A percentile compares a stretch with the other conserved stretches of the same genome.
phyloP scores from a whole-genome alignment of 2,329 filamentous ascomycete genomes.

The Aspergillus proliferans region DNA sequence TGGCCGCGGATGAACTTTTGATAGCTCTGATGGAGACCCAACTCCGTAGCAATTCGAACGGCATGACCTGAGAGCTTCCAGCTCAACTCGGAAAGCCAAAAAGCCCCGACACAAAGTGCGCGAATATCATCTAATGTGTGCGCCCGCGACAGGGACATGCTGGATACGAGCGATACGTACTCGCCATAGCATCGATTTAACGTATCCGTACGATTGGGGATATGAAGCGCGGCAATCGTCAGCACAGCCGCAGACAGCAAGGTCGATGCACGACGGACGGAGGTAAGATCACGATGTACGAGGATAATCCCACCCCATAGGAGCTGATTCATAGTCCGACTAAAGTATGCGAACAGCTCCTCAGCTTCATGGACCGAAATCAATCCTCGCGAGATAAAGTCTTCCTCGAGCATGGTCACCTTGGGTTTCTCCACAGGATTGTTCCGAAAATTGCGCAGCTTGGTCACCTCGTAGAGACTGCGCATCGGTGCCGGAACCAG shows the following conservation, averaged over 20 bases:
- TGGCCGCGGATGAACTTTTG: constrained; percentile 45
- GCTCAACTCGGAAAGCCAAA: constrained; percentile 58
- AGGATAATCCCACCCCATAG: constrained; percentile 50
- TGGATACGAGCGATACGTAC: constrained; percentile 52
- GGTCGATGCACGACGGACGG: constrained; percentile 50
- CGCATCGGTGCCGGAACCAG: constrained; percentile 48
- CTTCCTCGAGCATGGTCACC: constrained; percentile 37
- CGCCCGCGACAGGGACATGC: constrained; percentile 53
- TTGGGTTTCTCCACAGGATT: constrained; percentile 32
- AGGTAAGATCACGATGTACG: constrained; percentile 45
- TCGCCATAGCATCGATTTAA: constrained; percentile 53
- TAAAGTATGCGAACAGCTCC: constrained; percentile 47
- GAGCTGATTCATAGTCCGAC: constrained; percentile 46
- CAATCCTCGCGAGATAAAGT: constrained; percentile 47
- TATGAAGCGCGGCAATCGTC: constrained; percentile 54
- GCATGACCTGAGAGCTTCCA: constrained; percentile 58
- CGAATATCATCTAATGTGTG: constrained; percentile 54
- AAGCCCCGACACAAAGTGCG: constrained; percentile 55
- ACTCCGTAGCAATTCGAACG: constrained; percentile 53
- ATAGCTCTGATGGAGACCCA: constrained; percentile 51
- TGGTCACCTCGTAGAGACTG: constrained; percentile 50
- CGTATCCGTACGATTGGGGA: constrained; percentile 48
- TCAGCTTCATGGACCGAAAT: constrained; percentile 46
- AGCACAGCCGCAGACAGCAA: constrained; percentile 52
- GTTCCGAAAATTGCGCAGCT: constrained; percentile 39